Percentiles rank a stretch among this genome's conserved stretches.
Conservation (phyloP, 1,284 basidiomycete genomes). For the Fomitopsis pinicola region DNA sequence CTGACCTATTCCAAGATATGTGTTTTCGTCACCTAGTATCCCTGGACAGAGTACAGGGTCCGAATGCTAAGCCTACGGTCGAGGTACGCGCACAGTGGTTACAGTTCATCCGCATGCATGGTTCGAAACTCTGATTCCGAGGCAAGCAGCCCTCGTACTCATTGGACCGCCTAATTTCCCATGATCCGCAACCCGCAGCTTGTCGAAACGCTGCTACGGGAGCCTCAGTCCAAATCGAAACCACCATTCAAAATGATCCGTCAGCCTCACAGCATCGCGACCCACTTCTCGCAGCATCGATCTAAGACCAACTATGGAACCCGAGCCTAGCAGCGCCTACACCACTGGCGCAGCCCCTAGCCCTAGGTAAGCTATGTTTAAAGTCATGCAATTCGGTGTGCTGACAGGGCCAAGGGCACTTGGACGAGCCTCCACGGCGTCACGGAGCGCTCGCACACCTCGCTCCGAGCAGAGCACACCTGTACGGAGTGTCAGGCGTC, state of each 20-base stretch:
- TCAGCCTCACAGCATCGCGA: background rate
- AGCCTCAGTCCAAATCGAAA: background rate
- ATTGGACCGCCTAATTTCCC: background rate
- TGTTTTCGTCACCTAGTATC: background rate
- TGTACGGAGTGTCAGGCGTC: background rate
- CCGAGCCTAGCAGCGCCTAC: background rate
- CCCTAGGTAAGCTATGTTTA: background rate
- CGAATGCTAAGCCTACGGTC: background rate
- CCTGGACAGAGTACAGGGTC: background rate
- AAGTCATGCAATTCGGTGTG: background rate
- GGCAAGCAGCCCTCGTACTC: background rate
- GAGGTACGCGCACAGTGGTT: background rate
- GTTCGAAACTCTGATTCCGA: background rate
- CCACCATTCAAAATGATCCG: background rate
- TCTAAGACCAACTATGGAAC: background rate
- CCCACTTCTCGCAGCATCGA: background rate
- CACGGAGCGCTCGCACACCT: conserved; percentile 1
- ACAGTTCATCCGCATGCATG: background rate
- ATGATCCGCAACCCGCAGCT: background rate
- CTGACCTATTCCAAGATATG: background rate
- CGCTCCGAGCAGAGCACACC: background rate
- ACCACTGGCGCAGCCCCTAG: background rate
- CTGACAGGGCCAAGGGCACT: conserved; percentile 2
- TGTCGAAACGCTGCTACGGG: background rate
- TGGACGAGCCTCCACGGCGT: background rate